phyloP scores from a whole-genome alignment of 352 stramenopile genomes.

The Pythium insidiosum region DNA sequence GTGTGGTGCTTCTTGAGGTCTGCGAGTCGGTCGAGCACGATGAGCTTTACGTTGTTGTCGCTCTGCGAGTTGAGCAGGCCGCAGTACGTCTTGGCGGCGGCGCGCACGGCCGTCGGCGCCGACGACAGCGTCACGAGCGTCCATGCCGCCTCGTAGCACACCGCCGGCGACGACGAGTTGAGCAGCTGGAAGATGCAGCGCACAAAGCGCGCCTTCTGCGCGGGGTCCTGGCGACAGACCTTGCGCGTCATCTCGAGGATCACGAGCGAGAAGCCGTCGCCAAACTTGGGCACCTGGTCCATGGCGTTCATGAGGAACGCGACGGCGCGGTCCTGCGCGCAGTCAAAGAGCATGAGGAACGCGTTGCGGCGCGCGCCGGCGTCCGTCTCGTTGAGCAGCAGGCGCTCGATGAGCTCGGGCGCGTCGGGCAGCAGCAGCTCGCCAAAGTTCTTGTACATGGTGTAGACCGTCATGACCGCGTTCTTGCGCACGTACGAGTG shows the following conservation, averaged over 20 bases:
- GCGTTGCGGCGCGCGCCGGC: conserved; percentile 93
- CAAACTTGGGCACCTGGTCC: conserved; percentile 92
- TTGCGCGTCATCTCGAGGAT: conserved; percentile 98
- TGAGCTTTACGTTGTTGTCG: conserved; percentile 99
- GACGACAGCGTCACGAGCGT: conserved; percentile 97
- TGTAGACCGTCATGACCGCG: conserved; percentile 96
- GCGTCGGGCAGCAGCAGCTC: conserved; percentile 96
- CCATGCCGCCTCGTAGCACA: conserved; percentile 98
- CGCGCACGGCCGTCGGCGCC: conserved; percentile 96
- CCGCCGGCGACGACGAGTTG: conserved; percentile 84
- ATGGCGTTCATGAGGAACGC: conserved; percentile 97
- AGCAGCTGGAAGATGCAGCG: conserved; percentile 98
- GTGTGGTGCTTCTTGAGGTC: conserved; percentile 96
- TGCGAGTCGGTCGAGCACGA: conserved; percentile 97
- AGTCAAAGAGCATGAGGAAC: conserved; percentile 99
- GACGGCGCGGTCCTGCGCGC: conserved; percentile 95
- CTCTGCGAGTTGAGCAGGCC: conserved; percentile 96
- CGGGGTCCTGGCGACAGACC: conserved; percentile 96
- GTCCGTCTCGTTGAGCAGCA: conserved; percentile 95
- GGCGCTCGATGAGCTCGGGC: conserved; percentile 95
- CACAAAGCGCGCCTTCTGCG: conserved; percentile 99
- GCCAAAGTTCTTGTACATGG: conserved; percentile 95
- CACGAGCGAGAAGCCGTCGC: conserved; percentile 98
- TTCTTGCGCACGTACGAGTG: conserved; percentile 99
- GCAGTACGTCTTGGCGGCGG: conserved; percentile 96